Percentiles rank a stretch among this genome's conserved stretches.
Evolutionary conservation across 1,284 basidiomycete genomes (phyloP).

Genomic region (Testicularia cyperi): DNA sequence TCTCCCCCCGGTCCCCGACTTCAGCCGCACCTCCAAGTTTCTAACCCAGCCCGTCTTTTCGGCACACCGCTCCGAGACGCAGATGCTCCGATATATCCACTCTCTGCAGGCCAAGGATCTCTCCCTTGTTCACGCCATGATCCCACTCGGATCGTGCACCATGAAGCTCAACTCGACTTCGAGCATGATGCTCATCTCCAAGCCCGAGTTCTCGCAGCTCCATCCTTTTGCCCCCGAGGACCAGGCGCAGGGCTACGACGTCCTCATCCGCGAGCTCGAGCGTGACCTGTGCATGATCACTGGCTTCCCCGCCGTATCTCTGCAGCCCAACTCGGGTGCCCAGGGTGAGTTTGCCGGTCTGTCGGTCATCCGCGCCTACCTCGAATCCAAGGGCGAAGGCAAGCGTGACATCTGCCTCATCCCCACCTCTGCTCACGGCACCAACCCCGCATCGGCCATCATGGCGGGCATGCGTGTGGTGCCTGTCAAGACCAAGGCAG

Average conservation of each 20-base stretch:
- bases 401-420: constrained; percentile 91
- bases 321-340: constrained; percentile 97
- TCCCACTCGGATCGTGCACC: constrained; percentile 77
- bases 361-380: constrained; percentile 89
- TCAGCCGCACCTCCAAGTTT: constrained; percentile 74
- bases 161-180: constrained; percentile 65
- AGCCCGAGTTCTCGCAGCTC: constrained; percentile 83
- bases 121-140: constrained; percentile 93
- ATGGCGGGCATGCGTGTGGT: constrained; percentile 98
- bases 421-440: constrained; percentile 92
- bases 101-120: constrained; percentile 92
- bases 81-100: constrained; percentile 88
- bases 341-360: constrained; percentile 93
- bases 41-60: constrained; percentile 83
- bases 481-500: constrained; percentile 79
- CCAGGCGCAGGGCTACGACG: constrained; percentile 84
- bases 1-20: constrained; percentile 58
- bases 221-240: constrained; percentile 91
- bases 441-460: constrained; percentile 73
- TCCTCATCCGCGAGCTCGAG: constrained; percentile 86
- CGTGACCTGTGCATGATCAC: constrained; percentile 88
- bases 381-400: constrained; percentile 79
- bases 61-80: constrained; percentile 92
- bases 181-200: constrained; percentile 92
- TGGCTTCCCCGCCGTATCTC: constrained; percentile 87